Percentiles rank a stretch among this genome's conserved stretches.
phyloP scores from a whole-genome alignment of 2,329 filamentous ascomycete genomes.

The Trichophyton verrucosum region DNA sequence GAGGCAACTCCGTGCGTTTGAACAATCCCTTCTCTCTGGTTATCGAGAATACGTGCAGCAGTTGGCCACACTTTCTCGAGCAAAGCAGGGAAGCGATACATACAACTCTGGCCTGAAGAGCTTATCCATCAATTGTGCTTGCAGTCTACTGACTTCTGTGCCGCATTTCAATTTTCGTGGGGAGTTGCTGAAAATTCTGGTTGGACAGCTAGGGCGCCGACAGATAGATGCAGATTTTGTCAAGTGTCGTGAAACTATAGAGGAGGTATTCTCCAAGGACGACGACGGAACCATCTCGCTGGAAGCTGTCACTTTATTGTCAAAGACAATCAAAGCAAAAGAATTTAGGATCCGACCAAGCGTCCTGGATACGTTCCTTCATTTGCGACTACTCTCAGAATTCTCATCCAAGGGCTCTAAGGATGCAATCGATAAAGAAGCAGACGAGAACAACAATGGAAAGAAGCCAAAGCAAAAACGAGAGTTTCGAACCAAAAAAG shows the following conservation, averaged over 20 bases:
- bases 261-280: conserved; percentile 71
- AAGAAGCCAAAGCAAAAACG: conserved; percentile 62
- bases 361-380: conserved; percentile 80
- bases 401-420: conserved; percentile 74
- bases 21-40: conserved; percentile 71
- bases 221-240: conserved; percentile 61
- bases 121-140: conserved; percentile 75
- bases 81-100: conserved; percentile 30
- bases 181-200: conserved; percentile 76
- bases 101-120: conserved; percentile 44
- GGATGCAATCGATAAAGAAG: conserved; percentile 55
- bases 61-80: conserved; percentile 55
- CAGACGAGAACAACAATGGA: conserved; percentile 33
- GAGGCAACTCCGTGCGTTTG: conserved; percentile 65
- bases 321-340: conserved; percentile 89
- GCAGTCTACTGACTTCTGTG: conserved; percentile 64
- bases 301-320: conserved; percentile 70
- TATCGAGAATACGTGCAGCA: conserved; percentile 78
- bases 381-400: conserved; percentile 75
- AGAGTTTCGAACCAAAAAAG: conserved; percentile 78
- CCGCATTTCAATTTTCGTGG: conserved; percentile 95
- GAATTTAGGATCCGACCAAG: conserved; percentile 74
- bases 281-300: conserved; percentile 81
- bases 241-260: conserved; percentile 65
- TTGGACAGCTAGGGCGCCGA: conserved; percentile 66